A percentile compares a stretch with the other conserved stretches of the same genome.
These are phyloP conservation scores for Pichia insulana DNA, from an alignment of 805 yeast species.

Conservation along the genomic window DNA sequence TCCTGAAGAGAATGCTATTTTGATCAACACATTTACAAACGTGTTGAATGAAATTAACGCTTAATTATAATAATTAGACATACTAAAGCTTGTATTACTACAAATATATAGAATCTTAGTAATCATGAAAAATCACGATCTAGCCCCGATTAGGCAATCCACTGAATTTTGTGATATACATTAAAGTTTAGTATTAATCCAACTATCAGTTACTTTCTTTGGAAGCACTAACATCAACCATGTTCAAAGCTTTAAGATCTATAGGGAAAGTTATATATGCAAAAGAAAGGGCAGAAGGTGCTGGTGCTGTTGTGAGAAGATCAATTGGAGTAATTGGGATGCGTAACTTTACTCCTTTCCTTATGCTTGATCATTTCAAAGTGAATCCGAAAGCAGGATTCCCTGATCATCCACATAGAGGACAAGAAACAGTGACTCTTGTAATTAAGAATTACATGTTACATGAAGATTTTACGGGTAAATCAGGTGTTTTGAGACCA, in stretches of 20 bases:
- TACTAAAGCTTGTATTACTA: no score
- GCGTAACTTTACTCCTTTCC: slow-evolving; percentile 74
- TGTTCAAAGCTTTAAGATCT: slow-evolving; percentile 29
- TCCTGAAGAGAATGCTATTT: slow-evolving; percentile 51
- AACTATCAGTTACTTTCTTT: no score
- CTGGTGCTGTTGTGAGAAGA: slow-evolving; percentile 78
- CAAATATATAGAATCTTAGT: no score
- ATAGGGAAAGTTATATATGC: slow-evolving; percentile 47
- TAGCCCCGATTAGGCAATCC: no score
- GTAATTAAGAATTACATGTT: slow-evolving; percentile 59
- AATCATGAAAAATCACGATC: no score
- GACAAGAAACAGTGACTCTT: slow-evolving; percentile 71
- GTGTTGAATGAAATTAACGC: slow-evolving; percentile 15
- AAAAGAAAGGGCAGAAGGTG: slow-evolving; percentile 73
- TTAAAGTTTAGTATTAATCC: no score
- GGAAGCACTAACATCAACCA: neutral
- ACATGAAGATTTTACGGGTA: slow-evolving; percentile 83
- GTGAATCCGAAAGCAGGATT: slow-evolving; percentile 62
- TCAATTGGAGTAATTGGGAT: slow-evolving; percentile 62
- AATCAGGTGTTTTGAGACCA: slow-evolving; percentile 61
- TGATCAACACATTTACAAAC: slow-evolving; percentile 33
- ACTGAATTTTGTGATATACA: no score
- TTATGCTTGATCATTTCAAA: slow-evolving; percentile 73
- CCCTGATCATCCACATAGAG: slow-evolving; percentile 79
- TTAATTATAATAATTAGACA: neutral